These are phyloP conservation scores for Acanthochlamys bracteata DNA, from an alignment of 106 monocot genomes.

Conservation along the genomic window DNA sequence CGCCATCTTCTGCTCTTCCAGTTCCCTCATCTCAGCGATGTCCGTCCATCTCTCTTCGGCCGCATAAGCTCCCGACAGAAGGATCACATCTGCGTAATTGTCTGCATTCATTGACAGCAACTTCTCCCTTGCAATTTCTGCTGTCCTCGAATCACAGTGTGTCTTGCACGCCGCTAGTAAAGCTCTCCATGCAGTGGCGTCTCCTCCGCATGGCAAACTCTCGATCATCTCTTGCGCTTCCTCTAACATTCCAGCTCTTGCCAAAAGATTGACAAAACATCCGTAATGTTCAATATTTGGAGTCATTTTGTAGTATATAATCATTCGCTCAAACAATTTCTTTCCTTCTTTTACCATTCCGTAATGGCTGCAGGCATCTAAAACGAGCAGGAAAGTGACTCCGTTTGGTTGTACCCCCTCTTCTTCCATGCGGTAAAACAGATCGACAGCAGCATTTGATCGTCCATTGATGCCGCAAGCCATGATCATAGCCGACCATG, in stretches of 20 bases:
- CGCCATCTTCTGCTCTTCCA: slow-evolving; percentile 1
- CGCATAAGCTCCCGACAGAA: slow-evolving; percentile 25
- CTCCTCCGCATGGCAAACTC: slow-evolving; percentile 17
- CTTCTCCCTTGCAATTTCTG: slow-evolving; percentile 13
- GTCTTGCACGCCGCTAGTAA: slow-evolving; percentile 44
- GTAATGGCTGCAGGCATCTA: slow-evolving; percentile 46
- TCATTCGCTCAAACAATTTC: slow-evolving; percentile 30
- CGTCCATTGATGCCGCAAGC: slow-evolving; percentile 32
- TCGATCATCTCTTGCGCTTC: slow-evolving; percentile 42
- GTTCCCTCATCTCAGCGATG: neutral
- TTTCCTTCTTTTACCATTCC: slow-evolving; percentile 29
- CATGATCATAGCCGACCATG: slow-evolving; percentile 53
- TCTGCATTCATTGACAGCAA: slow-evolving; percentile 25
- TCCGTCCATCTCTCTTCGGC: slow-evolving; percentile 20
- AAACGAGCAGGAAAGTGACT: slow-evolving; percentile 37
- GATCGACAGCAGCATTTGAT: slow-evolving; percentile 19
- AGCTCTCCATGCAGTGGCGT: slow-evolving; percentile 46
- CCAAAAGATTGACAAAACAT: slow-evolving; percentile 41
- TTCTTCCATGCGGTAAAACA: slow-evolving; percentile 33
- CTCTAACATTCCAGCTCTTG: slow-evolving; percentile 39
- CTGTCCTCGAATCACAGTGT: slow-evolving; percentile 26
- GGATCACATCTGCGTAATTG: slow-evolving; percentile 28
- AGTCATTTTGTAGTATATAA: slow-evolving; percentile 9
- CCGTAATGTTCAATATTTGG: slow-evolving; percentile 46
- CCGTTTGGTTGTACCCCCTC: slow-evolving; percentile 31